Conservation (phyloP, 2,329 filamentous ascomycete genomes). For the Huntiella abstrusa region DNA sequence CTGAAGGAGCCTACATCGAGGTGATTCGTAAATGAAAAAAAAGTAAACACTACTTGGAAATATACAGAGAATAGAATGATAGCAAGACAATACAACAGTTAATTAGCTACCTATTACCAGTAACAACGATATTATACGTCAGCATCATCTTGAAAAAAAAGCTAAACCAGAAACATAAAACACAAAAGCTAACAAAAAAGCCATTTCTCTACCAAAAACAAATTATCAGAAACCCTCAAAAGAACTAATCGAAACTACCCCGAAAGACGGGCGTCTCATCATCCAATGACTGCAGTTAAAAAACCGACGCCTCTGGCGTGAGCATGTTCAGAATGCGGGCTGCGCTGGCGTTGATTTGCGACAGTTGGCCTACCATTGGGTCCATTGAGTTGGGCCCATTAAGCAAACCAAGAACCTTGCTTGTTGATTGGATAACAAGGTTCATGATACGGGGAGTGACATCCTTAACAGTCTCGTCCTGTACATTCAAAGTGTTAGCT, state of each 20-base stretch:
- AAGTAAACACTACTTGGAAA: not conserved
- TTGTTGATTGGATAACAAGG: constrained; percentile 31
- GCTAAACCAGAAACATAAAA: not conserved
- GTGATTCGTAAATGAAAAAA: not conserved
- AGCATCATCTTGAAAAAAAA: constrained; percentile 3
- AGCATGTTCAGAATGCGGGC: constrained; percentile 17
- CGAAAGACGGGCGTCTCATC: not conserved
- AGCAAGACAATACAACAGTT: not conserved
- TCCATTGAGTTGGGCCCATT: constrained; percentile 21
- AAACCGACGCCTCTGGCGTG: not conserved
- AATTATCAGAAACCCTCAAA: not conserved
- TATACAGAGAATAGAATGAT: not conserved
- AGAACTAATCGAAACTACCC: not conserved
- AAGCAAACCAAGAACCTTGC: constrained; percentile 33
- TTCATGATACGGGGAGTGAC: constrained; percentile 39
- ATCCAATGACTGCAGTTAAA: not conserved
- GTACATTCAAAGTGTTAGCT: not conserved
- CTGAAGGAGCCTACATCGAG: constrained; percentile 1
- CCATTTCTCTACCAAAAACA: not conserved
- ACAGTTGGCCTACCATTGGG: constrained; percentile 29
- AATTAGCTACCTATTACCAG: not conserved
- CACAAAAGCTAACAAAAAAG: not conserved
- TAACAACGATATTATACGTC: constrained; percentile 1
- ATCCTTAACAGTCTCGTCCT: constrained; percentile 36
- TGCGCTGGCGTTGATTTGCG: constrained; percentile 22